These are phyloP conservation scores for Trichoderma asperelloides DNA, from an alignment of 495 filamentous ascomycete genomes.

Conservation along the genomic window DNA sequence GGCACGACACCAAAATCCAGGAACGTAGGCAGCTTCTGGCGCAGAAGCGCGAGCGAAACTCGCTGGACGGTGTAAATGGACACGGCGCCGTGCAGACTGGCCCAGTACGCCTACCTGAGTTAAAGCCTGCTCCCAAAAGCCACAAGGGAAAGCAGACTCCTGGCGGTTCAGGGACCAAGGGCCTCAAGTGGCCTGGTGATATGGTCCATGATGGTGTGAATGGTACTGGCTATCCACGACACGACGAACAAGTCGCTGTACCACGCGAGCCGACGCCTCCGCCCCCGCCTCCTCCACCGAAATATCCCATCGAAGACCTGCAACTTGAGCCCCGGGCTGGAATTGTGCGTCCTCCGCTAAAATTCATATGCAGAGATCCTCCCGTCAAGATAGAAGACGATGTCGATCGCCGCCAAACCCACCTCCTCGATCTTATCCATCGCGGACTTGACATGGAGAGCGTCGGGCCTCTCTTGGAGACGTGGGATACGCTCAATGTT, in stretches of 20 bases:
- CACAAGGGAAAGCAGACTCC: slow-evolving; percentile 54
- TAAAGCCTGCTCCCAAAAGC: slow-evolving; percentile 74
- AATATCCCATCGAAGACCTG: slow-evolving; percentile 92
- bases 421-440: slow-evolving; percentile 10
- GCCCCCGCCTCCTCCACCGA: slow-evolving; percentile 69
- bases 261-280: slow-evolving; percentile 39
- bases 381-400: slow-evolving; percentile 29
- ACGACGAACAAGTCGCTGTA: slow-evolving; percentile 17
- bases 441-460: slow-evolving; percentile 68
- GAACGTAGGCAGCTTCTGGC: slow-evolving; percentile 62
- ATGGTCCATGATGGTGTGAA: neutral
- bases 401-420: slow-evolving; percentile 4
- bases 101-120: slow-evolving; percentile 52
- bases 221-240: slow-evolving; percentile 18
- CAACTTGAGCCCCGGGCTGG: slow-evolving; percentile 58
- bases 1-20: slow-evolving; percentile 66
- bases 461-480: slow-evolving; percentile 72
- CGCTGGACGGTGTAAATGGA: slow-evolving; percentile 28
- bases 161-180: slow-evolving; percentile 25
- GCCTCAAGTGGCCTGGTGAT: slow-evolving; percentile 22
- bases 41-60: slow-evolving; percentile 54
- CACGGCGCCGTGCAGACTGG: slow-evolving; percentile 21
- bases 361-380: slow-evolving; percentile 61
- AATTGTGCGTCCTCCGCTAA: slow-evolving; percentile 58
- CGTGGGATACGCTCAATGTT: slow-evolving; percentile 93